A percentile compares a stretch with the other conserved stretches of the same genome.
Conservation (phyloP, 2,329 filamentous ascomycete species). For the Colletotrichum orbiculare region DNA sequence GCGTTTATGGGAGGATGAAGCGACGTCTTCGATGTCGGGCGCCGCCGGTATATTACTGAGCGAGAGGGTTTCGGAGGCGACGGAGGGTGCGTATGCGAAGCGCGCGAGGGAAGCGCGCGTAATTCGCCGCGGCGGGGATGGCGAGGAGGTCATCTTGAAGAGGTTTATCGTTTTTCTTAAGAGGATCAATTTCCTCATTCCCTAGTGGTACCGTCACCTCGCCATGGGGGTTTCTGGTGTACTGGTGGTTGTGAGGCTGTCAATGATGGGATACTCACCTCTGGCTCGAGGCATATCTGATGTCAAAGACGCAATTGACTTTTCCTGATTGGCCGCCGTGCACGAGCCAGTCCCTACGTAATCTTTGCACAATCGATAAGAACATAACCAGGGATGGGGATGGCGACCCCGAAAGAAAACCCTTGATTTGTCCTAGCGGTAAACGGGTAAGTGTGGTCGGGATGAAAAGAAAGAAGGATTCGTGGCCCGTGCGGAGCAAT, state of each 20-base stretch:
- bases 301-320: conserved; percentile 3
- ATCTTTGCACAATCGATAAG: no score
- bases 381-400: no score
- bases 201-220: not conserved
- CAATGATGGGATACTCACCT: no score
- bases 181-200: conserved; percentile 68
- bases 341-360: not conserved
- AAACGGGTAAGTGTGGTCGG: no score
- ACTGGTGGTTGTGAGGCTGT: no score
- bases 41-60: conserved; percentile 3
- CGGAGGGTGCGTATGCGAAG: conserved; percentile 51
- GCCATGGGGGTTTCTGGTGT: not conserved
- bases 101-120: conserved; percentile 62
- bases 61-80: conserved; percentile 39
- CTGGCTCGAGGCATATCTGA: not conserved
- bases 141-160: conserved; percentile 49
- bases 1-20: conserved; percentile 56
- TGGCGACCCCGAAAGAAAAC: not conserved
- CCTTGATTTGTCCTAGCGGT: no score
- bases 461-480: no score
- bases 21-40: conserved; percentile 69
- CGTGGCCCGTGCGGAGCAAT: no score
- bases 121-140: conserved; percentile 54
- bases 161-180: conserved; percentile 69
- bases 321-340: not conserved